Evolutionary conservation across 1,284 basidiomycete genomes (phyloP).

Genomic region (Vanrija sp.): DNA sequence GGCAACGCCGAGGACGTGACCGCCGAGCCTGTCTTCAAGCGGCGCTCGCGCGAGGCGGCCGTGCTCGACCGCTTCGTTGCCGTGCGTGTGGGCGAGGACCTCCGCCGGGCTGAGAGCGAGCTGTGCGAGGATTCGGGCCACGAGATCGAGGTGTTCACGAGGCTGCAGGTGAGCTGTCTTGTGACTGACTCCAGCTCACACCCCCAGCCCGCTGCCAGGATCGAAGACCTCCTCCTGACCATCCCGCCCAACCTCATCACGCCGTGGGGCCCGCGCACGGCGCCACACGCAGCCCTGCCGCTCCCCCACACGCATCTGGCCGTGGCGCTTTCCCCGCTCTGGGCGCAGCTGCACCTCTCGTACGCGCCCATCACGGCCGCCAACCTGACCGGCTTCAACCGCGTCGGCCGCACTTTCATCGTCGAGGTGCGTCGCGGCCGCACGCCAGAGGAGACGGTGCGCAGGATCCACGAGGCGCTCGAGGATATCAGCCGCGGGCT

Average conservation of each 20-base stretch:
- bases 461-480: constrained; percentile 28
- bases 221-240: constrained; percentile 38
- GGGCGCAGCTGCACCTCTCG: constrained; percentile 30
- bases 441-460: constrained; percentile 25
- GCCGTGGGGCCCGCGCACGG: neutral
- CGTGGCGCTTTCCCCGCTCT: constrained; percentile 32
- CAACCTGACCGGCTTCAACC: neutral
- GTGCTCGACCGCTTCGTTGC: constrained; percentile 45
- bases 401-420: constrained; percentile 22
- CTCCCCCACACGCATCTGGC: constrained; percentile 28
- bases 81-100: constrained; percentile 33
- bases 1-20: neutral
- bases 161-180: constrained; percentile 29
- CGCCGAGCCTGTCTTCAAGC: constrained; percentile 25
- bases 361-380: constrained; percentile 12
- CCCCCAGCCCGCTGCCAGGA: constrained; percentile 33
- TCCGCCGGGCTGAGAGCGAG: constrained; percentile 32
- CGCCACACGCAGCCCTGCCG: constrained; percentile 16
- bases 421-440: constrained; percentile 29
- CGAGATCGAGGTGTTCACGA: constrained; percentile 27
- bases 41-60: constrained; percentile 33
- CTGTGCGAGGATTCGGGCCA: constrained; percentile 34
- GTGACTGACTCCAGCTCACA: neutral
- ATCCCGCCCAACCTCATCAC: constrained; percentile 24
- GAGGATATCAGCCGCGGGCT: constrained; percentile 28